These are phyloP conservation scores for Daldinia concentrica DNA, from an alignment of 495 filamentous ascomycete genomes.

Conservation along the genomic window DNA sequence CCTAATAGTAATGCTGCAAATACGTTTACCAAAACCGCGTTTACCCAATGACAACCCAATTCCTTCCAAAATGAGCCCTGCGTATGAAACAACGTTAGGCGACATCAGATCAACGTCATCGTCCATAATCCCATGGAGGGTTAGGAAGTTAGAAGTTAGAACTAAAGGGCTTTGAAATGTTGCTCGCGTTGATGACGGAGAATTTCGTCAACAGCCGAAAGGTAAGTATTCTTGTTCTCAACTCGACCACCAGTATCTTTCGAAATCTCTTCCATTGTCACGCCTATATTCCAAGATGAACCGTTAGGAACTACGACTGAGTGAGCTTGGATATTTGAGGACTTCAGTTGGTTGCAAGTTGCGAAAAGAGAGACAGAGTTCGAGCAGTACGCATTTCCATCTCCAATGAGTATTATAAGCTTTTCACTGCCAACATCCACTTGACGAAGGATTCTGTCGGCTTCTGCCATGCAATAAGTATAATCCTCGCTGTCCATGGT, in stretches of 20 bases:
- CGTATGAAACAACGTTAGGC: too few species aligned
- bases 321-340: neutral
- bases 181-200: neutral
- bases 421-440: neutral
- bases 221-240: neutral
- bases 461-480: neutral
- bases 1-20: too few species aligned
- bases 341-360: neutral
- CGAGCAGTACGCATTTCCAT: neutral
- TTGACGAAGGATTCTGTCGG: neutral
- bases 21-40: too few species aligned
- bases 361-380: neutral
- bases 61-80: too few species aligned
- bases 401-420: neutral
- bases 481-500: neutral
- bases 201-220: neutral
- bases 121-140: neutral
- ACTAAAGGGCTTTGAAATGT: neutral
- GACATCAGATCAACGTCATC: neutral
- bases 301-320: neutral
- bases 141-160: too few species aligned
- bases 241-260: neutral
- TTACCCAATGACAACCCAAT: too few species aligned
- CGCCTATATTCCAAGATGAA: neutral
- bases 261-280: neutral